phyloP scores from a whole-genome alignment of 148 eudicot genomes.

The Bassia scoparia region DNA sequence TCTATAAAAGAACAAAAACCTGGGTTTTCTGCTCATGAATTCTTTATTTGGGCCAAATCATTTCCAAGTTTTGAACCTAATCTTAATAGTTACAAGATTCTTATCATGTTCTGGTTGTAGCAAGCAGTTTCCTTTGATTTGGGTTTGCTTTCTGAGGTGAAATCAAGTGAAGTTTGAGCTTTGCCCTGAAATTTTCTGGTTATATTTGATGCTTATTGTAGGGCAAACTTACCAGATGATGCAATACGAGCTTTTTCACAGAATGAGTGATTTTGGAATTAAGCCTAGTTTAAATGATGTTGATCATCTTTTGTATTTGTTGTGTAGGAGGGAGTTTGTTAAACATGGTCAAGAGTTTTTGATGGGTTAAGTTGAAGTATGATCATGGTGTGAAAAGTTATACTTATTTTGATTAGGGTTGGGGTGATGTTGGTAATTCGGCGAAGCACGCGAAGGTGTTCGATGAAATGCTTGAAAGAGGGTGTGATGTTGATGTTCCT shows the following conservation, averaged over 20 bases:
- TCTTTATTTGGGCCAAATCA: constrained; percentile 65
- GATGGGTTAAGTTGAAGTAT: constrained; percentile 45
- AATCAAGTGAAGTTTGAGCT: constrained; percentile 37
- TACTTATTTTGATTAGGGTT: constrained; percentile 68
- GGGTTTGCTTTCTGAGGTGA: constrained; percentile 65
- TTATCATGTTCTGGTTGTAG: constrained; percentile 57
- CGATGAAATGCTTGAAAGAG: constrained; percentile 74
- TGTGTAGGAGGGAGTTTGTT: constrained; percentile 62
- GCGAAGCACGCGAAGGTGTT: constrained; percentile 48
- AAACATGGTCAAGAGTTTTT: constrained; percentile 55
- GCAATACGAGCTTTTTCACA: constrained; percentile 58
- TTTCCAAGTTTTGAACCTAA: constrained; percentile 52
- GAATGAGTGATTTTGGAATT: constrained; percentile 67
- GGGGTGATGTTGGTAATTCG: constrained; percentile 56
- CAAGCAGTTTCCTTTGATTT: constrained; percentile 69
- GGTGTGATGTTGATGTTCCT: constrained; percentile 54
- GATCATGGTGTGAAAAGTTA: constrained; percentile 46
- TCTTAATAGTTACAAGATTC: constrained; percentile 42
- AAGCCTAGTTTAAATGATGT: constrained; percentile 45
- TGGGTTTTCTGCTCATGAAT: constrained; percentile 69
- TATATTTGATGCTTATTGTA: constrained; percentile 57
- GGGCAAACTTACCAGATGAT: constrained; percentile 66
- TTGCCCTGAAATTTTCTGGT: constrained; percentile 48
- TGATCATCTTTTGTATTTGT: constrained; percentile 53
- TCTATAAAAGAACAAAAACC: constrained; percentile 68